Base-by-base conservation (phyloP, 2,329 filamentous ascomycete genomes). In the Fusarium sp. region DNA sequence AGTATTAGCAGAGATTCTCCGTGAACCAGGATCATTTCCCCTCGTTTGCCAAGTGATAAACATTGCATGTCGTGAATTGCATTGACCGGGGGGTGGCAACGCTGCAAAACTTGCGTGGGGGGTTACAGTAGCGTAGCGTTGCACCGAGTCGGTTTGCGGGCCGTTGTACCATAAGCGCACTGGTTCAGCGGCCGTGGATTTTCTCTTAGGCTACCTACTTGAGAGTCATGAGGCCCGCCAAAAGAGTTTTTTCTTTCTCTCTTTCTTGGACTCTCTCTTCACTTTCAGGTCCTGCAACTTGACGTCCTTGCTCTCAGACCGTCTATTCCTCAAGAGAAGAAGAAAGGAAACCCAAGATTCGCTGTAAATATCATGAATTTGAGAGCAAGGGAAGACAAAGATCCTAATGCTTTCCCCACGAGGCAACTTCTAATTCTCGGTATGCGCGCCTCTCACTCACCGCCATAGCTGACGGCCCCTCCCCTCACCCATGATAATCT, bases 351-450 rank as follows among this genome's bases (percentile, higher is more conserved):
- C 36, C 9, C 14, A 4, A 38, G 24, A 41, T n/a, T 39, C 24
- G 17, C 35, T 38, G n/a, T 28, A 26, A 31, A 66, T 65, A 69
- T 55, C 59, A 70, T 70, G 67, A 70, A 70, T 70, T 42, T 70
- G 67, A 54, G 55, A 49, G 36, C 41, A 59, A 70, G 63, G 42
- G 26, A 36, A 33, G 36, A 54, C 31, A 66, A 64, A 57, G 67
- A 70, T 33, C 66, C 67, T 11, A 66, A 70, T 39, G 67, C 67
- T 55, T 70, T 70, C 48, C 67, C 67, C 20, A 70, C 67, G 28
- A 70, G 66, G 66, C 67, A 70, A 24, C 66, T 70, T 45, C 35
- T 52, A 42, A 70, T 70, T 60, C 67, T 70, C 17, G 67, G 67
- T 70, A 70, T 51, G 48, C 66, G 66, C 51, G 24, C 45, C 33